These are phyloP conservation scores for Raffaelea deltoideospora DNA, from an alignment of 2,329 filamentous ascomycete species.

Conservation along the genomic window DNA sequence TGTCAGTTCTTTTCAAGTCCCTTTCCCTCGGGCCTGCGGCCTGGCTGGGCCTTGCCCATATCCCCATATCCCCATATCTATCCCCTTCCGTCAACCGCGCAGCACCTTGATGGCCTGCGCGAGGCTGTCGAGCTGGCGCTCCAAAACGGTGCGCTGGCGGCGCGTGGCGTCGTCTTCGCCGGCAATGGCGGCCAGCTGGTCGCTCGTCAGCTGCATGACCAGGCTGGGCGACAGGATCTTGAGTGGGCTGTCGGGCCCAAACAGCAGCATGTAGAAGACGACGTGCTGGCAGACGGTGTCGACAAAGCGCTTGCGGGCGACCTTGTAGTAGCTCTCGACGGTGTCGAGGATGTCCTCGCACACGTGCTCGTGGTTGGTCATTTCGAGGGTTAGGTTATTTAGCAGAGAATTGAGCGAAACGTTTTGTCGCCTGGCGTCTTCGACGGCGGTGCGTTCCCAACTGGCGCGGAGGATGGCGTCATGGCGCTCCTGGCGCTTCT, in stretches of 20 bases:
- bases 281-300: conserved; percentile 44
- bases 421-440: too few relatives aligned
- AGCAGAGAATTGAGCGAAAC: too few relatives aligned
- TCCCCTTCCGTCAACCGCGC: too few relatives aligned
- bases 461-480: too few relatives aligned
- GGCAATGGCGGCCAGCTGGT: conserved; percentile 38
- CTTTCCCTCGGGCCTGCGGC: too few relatives aligned
- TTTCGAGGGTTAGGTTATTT: too few relatives aligned
- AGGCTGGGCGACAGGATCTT: conserved; percentile 34
- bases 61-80: too few relatives aligned
- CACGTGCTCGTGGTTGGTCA: conserved; percentile 9
- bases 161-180: conserved; percentile 34
- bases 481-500: too few relatives aligned
- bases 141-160: conserved; percentile 25
- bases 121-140: conserved; percentile 28
- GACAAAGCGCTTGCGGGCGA: conserved; percentile 44
- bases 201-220: conserved; percentile 28
- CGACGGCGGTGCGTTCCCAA: too few relatives aligned
- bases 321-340: conserved; percentile 45
- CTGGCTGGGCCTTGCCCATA: too few relatives aligned
- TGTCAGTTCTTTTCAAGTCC: too few relatives aligned
- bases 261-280: conserved; percentile 36
- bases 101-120: conserved; percentile 17
- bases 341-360: conserved; percentile 42
- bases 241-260: conserved; percentile 32